phyloP scores from a whole-genome alignment of 106 monocot species.

The Cymbidium sinense region DNA sequence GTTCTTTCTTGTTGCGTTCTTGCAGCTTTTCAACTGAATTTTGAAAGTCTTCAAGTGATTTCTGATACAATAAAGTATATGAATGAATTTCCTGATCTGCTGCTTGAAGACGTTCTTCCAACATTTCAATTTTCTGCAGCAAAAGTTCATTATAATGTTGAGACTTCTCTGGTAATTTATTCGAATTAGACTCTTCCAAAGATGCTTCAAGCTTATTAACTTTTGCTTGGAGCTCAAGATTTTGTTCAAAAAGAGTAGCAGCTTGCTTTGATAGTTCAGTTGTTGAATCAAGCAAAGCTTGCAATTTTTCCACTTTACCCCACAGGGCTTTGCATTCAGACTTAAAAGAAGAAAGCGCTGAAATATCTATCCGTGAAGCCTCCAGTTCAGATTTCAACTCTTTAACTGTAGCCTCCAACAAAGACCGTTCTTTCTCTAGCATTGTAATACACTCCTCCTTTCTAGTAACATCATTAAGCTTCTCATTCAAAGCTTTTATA shows the following conservation, averaged over 20 bases:
- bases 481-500: conserved; percentile 42
- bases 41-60: conserved; percentile 72
- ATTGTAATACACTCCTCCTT: conserved; percentile 32
- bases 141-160: conserved; percentile 42
- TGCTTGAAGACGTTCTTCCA: conserved; percentile 60
- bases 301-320: conserved; percentile 53
- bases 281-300: conserved; percentile 40
- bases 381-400: conserved; percentile 40
- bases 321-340: conserved; percentile 37
- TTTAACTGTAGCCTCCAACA: conserved; percentile 30
- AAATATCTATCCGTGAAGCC: conserved; percentile 35
- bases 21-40: conserved; percentile 39
- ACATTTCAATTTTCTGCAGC: conserved; percentile 44
- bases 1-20: conserved; percentile 39
- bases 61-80: conserved; percentile 56
- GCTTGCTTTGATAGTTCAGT: conserved; percentile 35
- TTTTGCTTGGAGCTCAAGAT: conserved; percentile 51
- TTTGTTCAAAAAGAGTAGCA: conserved; percentile 27
- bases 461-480: conserved; percentile 33
- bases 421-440: conserved; percentile 53
- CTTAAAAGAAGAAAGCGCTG: conserved; percentile 28
- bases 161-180: conserved; percentile 28
- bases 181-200: conserved; percentile 39
- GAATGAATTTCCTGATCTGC: conserved; percentile 64
- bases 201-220: conserved; percentile 50